Evolutionary conservation across 2,329 filamentous ascomycete species (phyloP).

Genomic region (Eutypa lata): DNA sequence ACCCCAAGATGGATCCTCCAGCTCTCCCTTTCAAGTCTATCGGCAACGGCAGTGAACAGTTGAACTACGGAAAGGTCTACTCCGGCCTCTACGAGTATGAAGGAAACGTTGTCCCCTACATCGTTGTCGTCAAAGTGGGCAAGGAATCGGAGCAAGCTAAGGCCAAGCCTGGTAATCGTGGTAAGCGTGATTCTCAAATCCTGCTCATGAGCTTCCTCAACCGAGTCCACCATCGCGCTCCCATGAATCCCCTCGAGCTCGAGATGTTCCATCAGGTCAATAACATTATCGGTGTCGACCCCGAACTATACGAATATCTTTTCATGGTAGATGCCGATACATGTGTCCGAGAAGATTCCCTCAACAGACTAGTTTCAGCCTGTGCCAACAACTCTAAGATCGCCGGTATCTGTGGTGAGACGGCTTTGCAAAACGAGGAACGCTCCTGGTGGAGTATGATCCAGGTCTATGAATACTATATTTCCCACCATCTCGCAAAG

Average conservation of each 20-base stretch:
- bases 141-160: constrained; percentile 92
- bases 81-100: constrained; percentile 97
- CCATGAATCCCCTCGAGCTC: constrained; percentile 94
- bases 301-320: constrained; percentile 96
- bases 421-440: constrained; percentile 87
- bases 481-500: constrained; percentile 95
- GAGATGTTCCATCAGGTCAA: constrained; percentile 99
- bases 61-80: constrained; percentile 98
- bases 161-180: constrained; percentile 93
- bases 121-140: constrained; percentile 94
- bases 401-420: constrained; percentile 95
- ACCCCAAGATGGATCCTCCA: constrained; percentile 93
- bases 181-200: constrained; percentile 97
- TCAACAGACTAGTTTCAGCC: constrained; percentile 84
- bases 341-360: constrained; percentile 83
- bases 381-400: constrained; percentile 90
- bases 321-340: constrained; percentile 98
- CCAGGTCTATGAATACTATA: constrained; percentile 99
- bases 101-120: constrained; percentile 93
- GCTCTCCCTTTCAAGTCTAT: constrained; percentile 93
- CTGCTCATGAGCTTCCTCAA: constrained; percentile 97
- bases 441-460: constrained; percentile 97
- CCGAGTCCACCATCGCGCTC: constrained; percentile 87
- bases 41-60: constrained; percentile 81
- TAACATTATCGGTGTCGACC: constrained; percentile 98